Evolutionary conservation across 1,284 basidiomycete genomes (phyloP).

Genomic region (Moniliophthora roreri): DNA sequence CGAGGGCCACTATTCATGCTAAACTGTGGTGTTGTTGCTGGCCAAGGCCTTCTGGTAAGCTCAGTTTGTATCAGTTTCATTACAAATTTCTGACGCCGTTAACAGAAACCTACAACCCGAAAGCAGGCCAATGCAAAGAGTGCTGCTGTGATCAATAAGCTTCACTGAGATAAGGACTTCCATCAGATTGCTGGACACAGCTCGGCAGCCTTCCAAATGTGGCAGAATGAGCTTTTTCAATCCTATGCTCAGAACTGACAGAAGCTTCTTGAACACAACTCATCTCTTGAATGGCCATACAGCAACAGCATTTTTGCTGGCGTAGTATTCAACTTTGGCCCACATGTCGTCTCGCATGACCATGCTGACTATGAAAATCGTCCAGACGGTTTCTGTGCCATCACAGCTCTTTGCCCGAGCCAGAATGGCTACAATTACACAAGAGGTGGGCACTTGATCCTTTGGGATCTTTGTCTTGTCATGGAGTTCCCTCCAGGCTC

Average conservation of each 20-base stretch:
- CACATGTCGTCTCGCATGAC: background rate
- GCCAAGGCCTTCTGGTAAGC: constrained; percentile 10
- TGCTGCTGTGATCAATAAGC: no score
- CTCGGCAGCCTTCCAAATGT: no score
- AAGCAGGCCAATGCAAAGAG: no score
- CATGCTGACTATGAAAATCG: constrained; percentile 7
- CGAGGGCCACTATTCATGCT: constrained; percentile 7
- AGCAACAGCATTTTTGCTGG: constrained; percentile 3
- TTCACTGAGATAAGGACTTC: no score
- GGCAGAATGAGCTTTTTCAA: background rate
- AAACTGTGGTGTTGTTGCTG: constrained; percentile 6
- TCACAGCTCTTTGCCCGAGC: constrained; percentile 6
- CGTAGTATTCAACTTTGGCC: constrained; percentile 7
- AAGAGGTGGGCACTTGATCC: constrained; percentile 11
- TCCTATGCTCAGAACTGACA: background rate
- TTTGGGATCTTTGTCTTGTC: constrained; percentile 9
- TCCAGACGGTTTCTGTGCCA: constrained; percentile 4
- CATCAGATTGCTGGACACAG: no score
- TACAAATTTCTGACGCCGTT: background rate
- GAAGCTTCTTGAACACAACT: no score
- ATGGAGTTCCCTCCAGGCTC: constrained; percentile 10
- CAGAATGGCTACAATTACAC: constrained; percentile 22
- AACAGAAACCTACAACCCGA: background rate
- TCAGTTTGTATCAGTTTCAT: background rate
- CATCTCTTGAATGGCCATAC: background rate